Evolutionary conservation across 1,284 basidiomycete species (phyloP).

Genomic region (Rhodofomes roseus): DNA sequence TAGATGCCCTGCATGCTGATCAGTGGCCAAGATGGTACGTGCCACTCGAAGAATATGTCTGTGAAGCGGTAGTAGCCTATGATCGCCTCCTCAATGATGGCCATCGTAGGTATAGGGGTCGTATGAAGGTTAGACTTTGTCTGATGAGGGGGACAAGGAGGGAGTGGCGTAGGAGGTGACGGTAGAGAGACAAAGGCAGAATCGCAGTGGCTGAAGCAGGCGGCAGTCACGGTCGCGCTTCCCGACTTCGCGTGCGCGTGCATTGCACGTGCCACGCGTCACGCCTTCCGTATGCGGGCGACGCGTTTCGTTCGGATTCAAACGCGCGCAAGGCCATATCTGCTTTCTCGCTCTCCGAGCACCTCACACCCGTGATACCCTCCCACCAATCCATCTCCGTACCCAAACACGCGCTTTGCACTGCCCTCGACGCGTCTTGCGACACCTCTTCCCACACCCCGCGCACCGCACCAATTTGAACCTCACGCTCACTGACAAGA

Average conservation of each 20-base stretch:
- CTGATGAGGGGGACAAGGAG: background rate
- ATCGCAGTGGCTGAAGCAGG: background rate
- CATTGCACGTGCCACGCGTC: slow-evolving; percentile 1
- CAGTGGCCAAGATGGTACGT: background rate
- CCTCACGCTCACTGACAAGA: slow-evolving; percentile 4
- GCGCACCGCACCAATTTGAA: background rate
- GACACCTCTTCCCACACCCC: slow-evolving; percentile 9
- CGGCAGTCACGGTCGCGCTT: background rate
- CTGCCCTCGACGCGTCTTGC: background rate
- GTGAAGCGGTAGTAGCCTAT: slow-evolving; percentile 78
- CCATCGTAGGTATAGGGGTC: background rate
- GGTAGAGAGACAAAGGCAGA: background rate
- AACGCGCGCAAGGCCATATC: background rate
- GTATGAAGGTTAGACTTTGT: background rate
- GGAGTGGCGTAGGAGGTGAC: background rate
- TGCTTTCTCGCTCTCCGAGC: background rate
- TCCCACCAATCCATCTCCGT: background rate
- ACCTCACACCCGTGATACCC: slow-evolving; percentile 3
- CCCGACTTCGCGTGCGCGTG: background rate
- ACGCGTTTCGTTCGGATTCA: slow-evolving; percentile 8
- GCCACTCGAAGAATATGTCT: slow-evolving; percentile 78
- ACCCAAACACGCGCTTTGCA: background rate
- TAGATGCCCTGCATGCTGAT: background rate
- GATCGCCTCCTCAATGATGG: slow-evolving; percentile 30
- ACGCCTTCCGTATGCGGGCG: slow-evolving; percentile 5